Conservation (phyloP, 2,329 filamentous ascomycete genomes). For the Sporothrix brasiliensis region DNA sequence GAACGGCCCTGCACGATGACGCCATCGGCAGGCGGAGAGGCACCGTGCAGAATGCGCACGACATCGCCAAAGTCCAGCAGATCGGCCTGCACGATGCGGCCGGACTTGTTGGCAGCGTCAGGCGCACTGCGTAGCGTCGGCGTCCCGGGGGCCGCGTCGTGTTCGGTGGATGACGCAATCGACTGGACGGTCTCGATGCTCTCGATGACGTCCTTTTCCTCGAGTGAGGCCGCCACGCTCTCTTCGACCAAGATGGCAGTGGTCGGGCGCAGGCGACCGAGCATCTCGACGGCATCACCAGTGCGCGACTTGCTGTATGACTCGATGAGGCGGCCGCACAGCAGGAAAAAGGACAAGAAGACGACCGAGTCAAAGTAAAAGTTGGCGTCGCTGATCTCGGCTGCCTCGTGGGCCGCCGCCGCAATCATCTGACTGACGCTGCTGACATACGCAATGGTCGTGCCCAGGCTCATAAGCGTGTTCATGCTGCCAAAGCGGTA, state of each 20-base stretch:
- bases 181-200: slow-evolving; percentile 37
- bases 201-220: slow-evolving; percentile 42
- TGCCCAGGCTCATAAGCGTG: slow-evolving; percentile 85
- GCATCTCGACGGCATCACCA: slow-evolving; percentile 78
- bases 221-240: slow-evolving; percentile 11
- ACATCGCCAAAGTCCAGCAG: slow-evolving; percentile 73
- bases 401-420: slow-evolving; percentile 51
- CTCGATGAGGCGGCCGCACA: slow-evolving; percentile 74
- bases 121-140: neutral
- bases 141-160: neutral
- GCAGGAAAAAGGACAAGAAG: slow-evolving; percentile 85
- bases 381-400: slow-evolving; percentile 52
- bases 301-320: slow-evolving; percentile 90
- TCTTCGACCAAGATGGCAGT: slow-evolving; percentile 71
- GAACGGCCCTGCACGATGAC: slow-evolving; percentile 63
- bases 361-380: slow-evolving; percentile 93
- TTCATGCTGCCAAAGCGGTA: slow-evolving; percentile 98
- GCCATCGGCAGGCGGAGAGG: slow-evolving; percentile 84
- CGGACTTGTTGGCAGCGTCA: neutral
- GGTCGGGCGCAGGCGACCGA: slow-evolving; percentile 76
- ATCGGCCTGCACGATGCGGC: slow-evolving; percentile 58
- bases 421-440: slow-evolving; percentile 78
- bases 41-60: slow-evolving; percentile 75
- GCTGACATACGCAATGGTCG: slow-evolving; percentile 82
- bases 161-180: neutral